Evolutionary conservation across 345 rosid genomes (phyloP).

Genomic region (Bruguiera gymnorhiza): DNA sequence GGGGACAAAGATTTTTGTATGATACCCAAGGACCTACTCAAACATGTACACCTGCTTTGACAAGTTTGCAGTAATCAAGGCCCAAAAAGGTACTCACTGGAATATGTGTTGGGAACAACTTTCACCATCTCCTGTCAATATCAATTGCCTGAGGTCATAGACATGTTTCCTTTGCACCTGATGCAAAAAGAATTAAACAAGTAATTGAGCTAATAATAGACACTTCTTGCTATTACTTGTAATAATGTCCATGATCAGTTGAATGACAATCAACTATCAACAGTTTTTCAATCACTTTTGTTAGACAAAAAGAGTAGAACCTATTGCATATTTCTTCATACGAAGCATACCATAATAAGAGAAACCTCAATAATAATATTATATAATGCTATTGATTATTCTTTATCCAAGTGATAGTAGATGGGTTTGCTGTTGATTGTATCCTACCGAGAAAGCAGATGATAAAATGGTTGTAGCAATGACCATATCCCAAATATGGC

Average conservation of each 20-base stretch:
- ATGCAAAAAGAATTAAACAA: slow-evolving; percentile 8
- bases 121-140: slow-evolving; percentile 74
- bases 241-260: background rate
- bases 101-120: slow-evolving; percentile 81
- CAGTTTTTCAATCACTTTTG: background rate
- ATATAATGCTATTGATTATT: background rate
- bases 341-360: background rate
- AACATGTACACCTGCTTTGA: background rate
- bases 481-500: slow-evolving; percentile 2
- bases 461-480: background rate
- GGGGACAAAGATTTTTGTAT: background rate
- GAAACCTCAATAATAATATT: background rate
- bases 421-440: background rate
- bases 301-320: background rate
- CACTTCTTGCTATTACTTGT: background rate
- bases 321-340: background rate
- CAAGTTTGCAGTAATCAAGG: background rate
- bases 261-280: background rate
- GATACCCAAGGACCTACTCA: background rate
- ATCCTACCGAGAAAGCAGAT: background rate
- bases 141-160: slow-evolving; percentile 77
- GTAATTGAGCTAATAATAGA: slow-evolving; percentile 9
- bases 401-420: background rate
- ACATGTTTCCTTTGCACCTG: slow-evolving; percentile 99
- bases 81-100: slow-evolving; percentile 48